Conservation (phyloP, 768 basidiomycete genomes). For the Amanita pallidorosea region DNA sequence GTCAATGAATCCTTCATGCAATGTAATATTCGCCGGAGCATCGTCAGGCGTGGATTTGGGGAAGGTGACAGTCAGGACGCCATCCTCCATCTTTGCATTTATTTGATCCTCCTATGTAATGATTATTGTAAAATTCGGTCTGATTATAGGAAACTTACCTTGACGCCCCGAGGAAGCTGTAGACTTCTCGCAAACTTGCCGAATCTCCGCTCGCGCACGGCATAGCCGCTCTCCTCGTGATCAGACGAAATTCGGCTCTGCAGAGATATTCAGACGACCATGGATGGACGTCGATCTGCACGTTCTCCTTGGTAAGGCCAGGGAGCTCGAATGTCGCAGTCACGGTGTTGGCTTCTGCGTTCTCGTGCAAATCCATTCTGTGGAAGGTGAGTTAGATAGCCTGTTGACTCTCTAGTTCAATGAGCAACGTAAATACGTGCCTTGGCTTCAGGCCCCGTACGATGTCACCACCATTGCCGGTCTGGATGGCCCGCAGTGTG, state of each 20-base stretch:
- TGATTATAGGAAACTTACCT: conserved; percentile 20
- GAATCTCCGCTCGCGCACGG: conserved; percentile 40
- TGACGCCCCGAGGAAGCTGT: conserved; percentile 42
- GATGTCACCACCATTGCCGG: neutral
- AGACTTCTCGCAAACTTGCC: conserved; percentile 38
- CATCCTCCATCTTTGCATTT: conserved; percentile 38
- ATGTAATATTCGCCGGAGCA: conserved; percentile 22
- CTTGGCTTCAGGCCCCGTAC: neutral
- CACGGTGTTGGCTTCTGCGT: conserved; percentile 33
- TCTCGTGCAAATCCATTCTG: conserved; percentile 52
- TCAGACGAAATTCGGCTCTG: conserved; percentile 25
- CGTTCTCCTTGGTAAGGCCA: conserved; percentile 41
- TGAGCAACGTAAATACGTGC: no score
- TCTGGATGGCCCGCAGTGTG: neutral
- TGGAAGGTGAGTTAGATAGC: neutral
- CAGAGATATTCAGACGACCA: conserved; percentile 27
- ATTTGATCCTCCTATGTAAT: conserved; percentile 19
- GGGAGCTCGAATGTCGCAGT: conserved; percentile 56
- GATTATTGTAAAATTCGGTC: neutral
- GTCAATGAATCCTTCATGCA: neutral
- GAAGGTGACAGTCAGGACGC: conserved; percentile 41
- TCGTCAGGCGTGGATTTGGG: conserved; percentile 31
- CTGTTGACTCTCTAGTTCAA: no score
- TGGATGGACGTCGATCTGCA: conserved; percentile 44
- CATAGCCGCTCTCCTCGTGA: conserved; percentile 28